Percentiles rank a stretch among this genome's conserved stretches.
phyloP scores from a whole-genome alignment of 2,329 filamentous ascomycete genomes.

The Chrysosporium keratinophilum region DNA sequence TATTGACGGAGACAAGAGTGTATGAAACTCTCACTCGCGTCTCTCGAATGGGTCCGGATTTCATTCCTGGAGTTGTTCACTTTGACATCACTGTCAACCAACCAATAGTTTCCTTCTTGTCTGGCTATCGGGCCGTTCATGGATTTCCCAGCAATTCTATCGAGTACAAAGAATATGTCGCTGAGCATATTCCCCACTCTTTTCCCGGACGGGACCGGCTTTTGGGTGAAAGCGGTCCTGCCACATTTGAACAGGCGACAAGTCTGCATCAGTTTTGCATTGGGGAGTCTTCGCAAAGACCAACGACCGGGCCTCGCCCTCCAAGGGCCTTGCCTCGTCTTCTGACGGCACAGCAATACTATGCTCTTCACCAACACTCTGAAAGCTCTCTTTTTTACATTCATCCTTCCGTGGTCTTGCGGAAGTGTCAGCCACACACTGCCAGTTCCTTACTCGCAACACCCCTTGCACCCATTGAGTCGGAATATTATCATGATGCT shows the following conservation, averaged over 20 bases:
- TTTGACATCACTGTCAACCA: slow-evolving; percentile 3
- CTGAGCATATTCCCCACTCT: neutral
- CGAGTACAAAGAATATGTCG: neutral
- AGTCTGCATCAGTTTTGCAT: neutral
- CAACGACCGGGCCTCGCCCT: neutral
- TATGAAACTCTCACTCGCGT: slow-evolving; percentile 11
- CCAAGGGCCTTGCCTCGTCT: slow-evolving; percentile 1
- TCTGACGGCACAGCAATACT: slow-evolving; percentile 12
- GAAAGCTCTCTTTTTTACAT: slow-evolving; percentile 13
- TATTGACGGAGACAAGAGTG: slow-evolving; percentile 2
- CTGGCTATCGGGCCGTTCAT: neutral
- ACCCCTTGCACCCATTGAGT: slow-evolving; percentile 13
- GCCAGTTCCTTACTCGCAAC: slow-evolving; percentile 13
- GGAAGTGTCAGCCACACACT: slow-evolving; percentile 7
- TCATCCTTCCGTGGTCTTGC: slow-evolving; percentile 10
- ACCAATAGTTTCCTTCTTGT: slow-evolving; percentile 5
- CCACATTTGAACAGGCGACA: neutral
- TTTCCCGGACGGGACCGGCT: neutral
- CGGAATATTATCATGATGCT: slow-evolving; percentile 14
- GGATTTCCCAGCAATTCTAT: neutral
- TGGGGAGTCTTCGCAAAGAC: neutral
- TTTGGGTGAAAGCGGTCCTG: neutral
- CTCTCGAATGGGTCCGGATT: neutral
- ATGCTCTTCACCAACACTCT: slow-evolving; percentile 7
- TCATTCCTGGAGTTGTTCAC: neutral